Evolutionary conservation across 352 stramenopile species (phyloP), one percentile per base, ranked within the genome.

Genomic region (Phytophthora multivora): DNA sequence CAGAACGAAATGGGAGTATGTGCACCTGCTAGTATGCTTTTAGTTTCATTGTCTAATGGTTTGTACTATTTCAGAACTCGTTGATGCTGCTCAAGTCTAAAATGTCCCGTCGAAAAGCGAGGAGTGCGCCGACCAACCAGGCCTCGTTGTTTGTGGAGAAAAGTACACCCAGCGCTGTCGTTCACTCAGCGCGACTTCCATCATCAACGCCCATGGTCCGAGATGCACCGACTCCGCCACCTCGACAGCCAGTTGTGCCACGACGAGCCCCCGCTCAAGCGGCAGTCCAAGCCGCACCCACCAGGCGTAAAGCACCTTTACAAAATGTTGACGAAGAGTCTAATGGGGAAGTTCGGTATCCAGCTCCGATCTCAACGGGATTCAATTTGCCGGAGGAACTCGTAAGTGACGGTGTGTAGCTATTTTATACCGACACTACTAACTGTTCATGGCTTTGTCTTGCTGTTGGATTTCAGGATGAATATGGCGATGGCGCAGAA

Each of bases 21-120:
- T 60, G n/a, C 43, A 36, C 8, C 16, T 51, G 2, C 13, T 33
- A 12, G 28, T 13, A 12, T 33, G 9, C 28, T 33, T 33, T 33
- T 9, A 33, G 13, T 13, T 8, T 33, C 28, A 12, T 33, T 33
- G 2, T 12, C 30, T 63, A 60, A 49, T 28, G 33, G 11, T 6
- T 35, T 10, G 12, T 43, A n/a, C 26, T 30, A 41, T 15, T 39
- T 18, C 31, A 93, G 77, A 91, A 75, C 63, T 91, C 84, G 5
- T 57, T 93, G 30, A 77, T 78, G 51, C 69, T 93, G 4, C 73
- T 93, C 36, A 93, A 93, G 50, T 91, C 83, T 5, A 93, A 92
- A 46, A 90, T 93, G 80, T 89, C 80, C 45, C 75, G 78, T 19
- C 71, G 78, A 30, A 91, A 91, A 59, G 72, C 79, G 0, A 79